Percentiles rank a stretch among this genome's conserved stretches.
Evolutionary conservation across 2,329 filamentous ascomycete species (phyloP).

Genomic region (Ceratocystis diversiconidia): DNA sequence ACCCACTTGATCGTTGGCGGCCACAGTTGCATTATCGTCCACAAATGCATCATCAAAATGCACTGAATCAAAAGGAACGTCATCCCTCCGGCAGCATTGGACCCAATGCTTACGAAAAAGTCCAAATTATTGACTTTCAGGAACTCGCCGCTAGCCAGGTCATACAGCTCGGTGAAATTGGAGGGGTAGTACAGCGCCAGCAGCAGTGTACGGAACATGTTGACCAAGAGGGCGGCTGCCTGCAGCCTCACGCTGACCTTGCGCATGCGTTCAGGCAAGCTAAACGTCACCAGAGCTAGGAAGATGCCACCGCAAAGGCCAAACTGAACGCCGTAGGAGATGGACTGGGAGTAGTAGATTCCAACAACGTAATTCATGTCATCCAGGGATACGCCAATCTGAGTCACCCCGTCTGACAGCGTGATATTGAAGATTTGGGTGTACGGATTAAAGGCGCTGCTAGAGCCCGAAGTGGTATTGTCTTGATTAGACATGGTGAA

Average conservation of each 20-base stretch:
- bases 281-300: slow-evolving; percentile 51
- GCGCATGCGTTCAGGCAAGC: slow-evolving; percentile 47
- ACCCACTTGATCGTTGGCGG: slow-evolving; percentile 25
- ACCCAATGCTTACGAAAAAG: slow-evolving; percentile 27
- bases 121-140: slow-evolving; percentile 31
- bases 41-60: slow-evolving; percentile 38
- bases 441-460: neutral
- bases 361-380: slow-evolving; percentile 26
- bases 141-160: slow-evolving; percentile 41
- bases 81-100: slow-evolving; percentile 30
- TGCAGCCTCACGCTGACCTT: slow-evolving; percentile 55
- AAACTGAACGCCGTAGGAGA: slow-evolving; percentile 57
- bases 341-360: slow-evolving; percentile 28
- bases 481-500: neutral
- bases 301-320: slow-evolving; percentile 54
- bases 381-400: neutral
- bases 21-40: slow-evolving; percentile 39
- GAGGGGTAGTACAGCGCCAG: slow-evolving; percentile 46
- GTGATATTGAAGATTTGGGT: neutral
- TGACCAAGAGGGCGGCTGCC: slow-evolving; percentile 42
- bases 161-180: slow-evolving; percentile 47
- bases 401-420: neutral
- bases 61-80: slow-evolving; percentile 29
- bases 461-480: neutral
- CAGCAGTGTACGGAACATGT: slow-evolving; percentile 45